Conservation (phyloP, 2,329 filamentous ascomycete genomes). For the Ophiocordyceps unilateralis region DNA sequence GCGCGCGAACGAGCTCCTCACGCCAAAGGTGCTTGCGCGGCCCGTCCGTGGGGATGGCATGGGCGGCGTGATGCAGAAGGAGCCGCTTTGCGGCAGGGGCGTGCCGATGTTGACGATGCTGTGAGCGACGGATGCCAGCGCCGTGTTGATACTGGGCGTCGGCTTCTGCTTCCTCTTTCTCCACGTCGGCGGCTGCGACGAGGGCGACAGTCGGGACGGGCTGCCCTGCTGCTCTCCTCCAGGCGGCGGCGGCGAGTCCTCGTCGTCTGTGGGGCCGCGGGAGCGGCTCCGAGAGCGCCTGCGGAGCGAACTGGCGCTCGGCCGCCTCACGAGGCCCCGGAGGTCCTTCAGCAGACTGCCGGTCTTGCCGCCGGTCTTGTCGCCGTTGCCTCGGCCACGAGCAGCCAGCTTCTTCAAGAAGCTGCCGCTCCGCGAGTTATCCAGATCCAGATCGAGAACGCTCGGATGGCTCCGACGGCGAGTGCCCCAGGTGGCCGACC, state of each 20-base stretch:
- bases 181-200: slow-evolving; percentile 33
- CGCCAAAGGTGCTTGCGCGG: slow-evolving; percentile 23
- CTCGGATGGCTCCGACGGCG: slow-evolving; percentile 47
- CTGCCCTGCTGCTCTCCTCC: slow-evolving; percentile 18
- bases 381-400: slow-evolving; percentile 26
- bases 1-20: slow-evolving; percentile 33
- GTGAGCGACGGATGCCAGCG: slow-evolving; percentile 36
- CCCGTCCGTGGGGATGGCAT: slow-evolving; percentile 36
- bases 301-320: slow-evolving; percentile 23
- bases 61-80: slow-evolving; percentile 34
- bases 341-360: slow-evolving; percentile 28
- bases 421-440: slow-evolving; percentile 40
- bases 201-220: slow-evolving; percentile 27
- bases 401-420: slow-evolving; percentile 43
- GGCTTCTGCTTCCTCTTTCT: slow-evolving; percentile 22
- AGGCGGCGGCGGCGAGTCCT: slow-evolving; percentile 10
- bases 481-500: slow-evolving; percentile 54
- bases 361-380: slow-evolving; percentile 27
- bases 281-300: slow-evolving; percentile 28
- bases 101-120: slow-evolving; percentile 38
- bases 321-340: slow-evolving; percentile 30
- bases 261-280: slow-evolving; percentile 9
- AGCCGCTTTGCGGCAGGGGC: slow-evolving; percentile 39
- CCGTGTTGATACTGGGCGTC: slow-evolving; percentile 40
- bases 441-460: slow-evolving; percentile 31